These are phyloP conservation scores for Ormosia emarginata DNA, from an alignment of 306 rosid genomes.

Conservation along the genomic window DNA sequence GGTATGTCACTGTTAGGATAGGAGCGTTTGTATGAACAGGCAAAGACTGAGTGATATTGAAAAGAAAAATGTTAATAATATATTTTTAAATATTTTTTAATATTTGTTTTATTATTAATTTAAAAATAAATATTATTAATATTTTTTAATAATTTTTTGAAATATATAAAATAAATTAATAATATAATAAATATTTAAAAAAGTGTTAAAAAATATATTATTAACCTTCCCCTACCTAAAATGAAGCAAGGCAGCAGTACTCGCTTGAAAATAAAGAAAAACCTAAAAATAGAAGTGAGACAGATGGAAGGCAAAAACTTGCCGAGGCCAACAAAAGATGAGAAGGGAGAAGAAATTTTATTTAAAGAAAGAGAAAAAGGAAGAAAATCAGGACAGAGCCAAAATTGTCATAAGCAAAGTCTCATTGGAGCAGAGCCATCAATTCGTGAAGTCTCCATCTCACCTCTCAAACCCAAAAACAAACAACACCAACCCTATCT, in stretches of 20 bases:
- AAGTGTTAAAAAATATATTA: too few species aligned
- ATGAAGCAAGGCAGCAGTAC: not conserved
- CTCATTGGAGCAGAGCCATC: conserved; percentile 60
- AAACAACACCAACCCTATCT: not conserved
- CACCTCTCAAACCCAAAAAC: conserved; percentile 23
- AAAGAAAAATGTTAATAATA: too few species aligned
- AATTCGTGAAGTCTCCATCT: conserved; percentile 76
- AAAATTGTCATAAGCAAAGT: conserved; percentile 24
- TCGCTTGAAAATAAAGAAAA: conserved; percentile 31
- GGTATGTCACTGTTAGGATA: too few species aligned
- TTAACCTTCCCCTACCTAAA: not conserved
- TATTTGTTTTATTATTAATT: too few species aligned
- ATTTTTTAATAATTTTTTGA: too few species aligned
- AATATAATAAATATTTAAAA: too few species aligned
- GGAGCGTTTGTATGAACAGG: too few species aligned
- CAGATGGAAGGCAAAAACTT: not conserved
- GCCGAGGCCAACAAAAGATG: not conserved
- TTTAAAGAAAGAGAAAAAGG: not conserved
- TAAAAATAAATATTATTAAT: too few species aligned
- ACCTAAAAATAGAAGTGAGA: conserved; percentile 23
- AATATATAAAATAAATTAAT: too few species aligned
- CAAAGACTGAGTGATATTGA: too few species aligned
- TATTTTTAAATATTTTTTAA: too few species aligned
- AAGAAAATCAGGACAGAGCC: conserved; percentile 9
- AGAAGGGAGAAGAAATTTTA: not conserved